Percentiles rank a stretch among this genome's conserved stretches.
Evolutionary conservation across 192 early-diverging fungal species (phyloP).

Genomic region (Podila clonocystis): DNA sequence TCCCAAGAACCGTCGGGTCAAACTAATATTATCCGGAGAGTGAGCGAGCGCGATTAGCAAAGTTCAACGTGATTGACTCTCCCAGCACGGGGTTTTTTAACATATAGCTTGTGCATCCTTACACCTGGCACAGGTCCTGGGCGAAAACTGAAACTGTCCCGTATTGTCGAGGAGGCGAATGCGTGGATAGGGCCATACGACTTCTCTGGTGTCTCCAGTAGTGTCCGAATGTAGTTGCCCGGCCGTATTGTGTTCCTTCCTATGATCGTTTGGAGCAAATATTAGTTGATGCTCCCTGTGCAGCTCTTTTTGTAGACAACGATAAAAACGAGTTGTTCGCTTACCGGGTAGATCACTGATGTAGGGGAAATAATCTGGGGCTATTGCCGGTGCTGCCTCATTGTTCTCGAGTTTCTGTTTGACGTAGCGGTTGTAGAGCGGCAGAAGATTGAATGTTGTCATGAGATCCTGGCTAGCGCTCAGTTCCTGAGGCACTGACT

Average conservation of each 20-base stretch:
- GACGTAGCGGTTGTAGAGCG: constrained; percentile 48
- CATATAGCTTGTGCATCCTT: background rate
- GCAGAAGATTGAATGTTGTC: constrained; percentile 45
- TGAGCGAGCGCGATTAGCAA: background rate
- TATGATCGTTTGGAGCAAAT: background rate
- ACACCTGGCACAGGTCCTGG: constrained; percentile 48
- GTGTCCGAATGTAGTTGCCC: constrained; percentile 43
- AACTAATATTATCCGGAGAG: constrained; percentile 13
- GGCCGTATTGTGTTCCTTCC: constrained; percentile 46
- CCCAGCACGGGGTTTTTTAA: too few species aligned
- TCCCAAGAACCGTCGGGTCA: constrained; percentile 39
- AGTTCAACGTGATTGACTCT: background rate
- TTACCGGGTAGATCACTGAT: constrained; percentile 48
- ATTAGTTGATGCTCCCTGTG: too few species aligned
- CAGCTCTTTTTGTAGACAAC: background rate
- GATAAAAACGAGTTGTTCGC: background rate
- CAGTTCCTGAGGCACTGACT: constrained; percentile 27
- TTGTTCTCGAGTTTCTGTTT: constrained; percentile 32
- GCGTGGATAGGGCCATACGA: constrained; percentile 37
- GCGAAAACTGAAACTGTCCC: constrained; percentile 43
- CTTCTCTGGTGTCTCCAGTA: constrained; percentile 47
- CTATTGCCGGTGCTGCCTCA: constrained; percentile 36
- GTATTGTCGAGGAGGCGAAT: constrained; percentile 35
- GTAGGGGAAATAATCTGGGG: constrained; percentile 40
- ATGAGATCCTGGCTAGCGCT: constrained; percentile 47